Base-by-base conservation (phyloP, 371 early-diverging fungal species). In the Mortierella sp. region DNA sequence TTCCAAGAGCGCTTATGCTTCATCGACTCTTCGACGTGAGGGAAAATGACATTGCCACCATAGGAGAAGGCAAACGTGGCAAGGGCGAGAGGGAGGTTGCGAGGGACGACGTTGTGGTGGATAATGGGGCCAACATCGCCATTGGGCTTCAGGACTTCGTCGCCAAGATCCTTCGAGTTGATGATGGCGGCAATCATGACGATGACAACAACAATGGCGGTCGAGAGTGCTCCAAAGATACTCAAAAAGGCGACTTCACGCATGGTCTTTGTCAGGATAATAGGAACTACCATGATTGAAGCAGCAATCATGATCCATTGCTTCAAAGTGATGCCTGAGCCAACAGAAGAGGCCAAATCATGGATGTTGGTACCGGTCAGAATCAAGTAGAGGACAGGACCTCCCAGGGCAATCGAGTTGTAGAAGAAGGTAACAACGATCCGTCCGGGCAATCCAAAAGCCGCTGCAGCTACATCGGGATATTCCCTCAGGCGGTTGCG, bases 1-100 rank as follows among this genome's bases (percentile, higher is more conserved):
- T 88, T 84, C 90, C 95, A 97, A 19, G 87, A 71, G 64, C 85
- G 82, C 62, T 94, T 96, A 23, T 88, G 74, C 68, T 86, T 85
- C 95, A 97, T 94, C 21, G 94, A 91, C 26, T 88, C 88, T 77
- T 95, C 94, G 28, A 96, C 90, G 70, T 94, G 92, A n/a, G 95
- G 93, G 80, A 88, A 90, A 26, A 84, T 82, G 47, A 87, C 87
- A 67, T 93, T 94, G 59, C 94, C 94, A 56, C 94, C 93, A 66
- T 91, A 94, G 66, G 89, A 87, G 79, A 93, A 94, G 64, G 88
- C 90, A 46, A 94, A 91, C 2, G 91, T 89, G 50, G 86, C 84
- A 4, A 91, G 80, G 3, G 91, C 86, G 30, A 88, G 72, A 18
- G 91, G 89, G 68, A 91, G 81, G 57, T 88, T 81, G 25, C 84